These are phyloP conservation scores for Candida smagusa DNA, from an alignment of 1,139 yeast species.

Conservation along the genomic window DNA sequence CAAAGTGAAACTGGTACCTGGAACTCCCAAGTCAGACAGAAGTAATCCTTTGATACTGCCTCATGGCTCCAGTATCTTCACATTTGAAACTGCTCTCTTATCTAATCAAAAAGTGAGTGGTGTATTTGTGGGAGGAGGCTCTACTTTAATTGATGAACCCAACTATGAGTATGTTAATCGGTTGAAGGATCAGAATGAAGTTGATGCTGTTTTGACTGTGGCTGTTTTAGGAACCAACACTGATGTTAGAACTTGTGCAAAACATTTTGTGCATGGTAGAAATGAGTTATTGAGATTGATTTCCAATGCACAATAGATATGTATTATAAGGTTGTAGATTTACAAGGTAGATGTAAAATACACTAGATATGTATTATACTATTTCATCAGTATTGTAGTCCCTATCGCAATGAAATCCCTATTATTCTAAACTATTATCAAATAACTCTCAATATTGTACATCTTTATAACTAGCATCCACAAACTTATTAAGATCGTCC, in stretches of 20 bases:
- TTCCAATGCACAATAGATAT: conserved; percentile 11
- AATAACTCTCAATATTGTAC: conserved; percentile 23
- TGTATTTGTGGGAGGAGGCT: conserved; percentile 63
- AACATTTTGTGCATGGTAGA: conserved; percentile 69
- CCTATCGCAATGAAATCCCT: no score
- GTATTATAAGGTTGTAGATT: no score
- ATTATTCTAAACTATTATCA: not conserved
- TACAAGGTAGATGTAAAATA: no score
- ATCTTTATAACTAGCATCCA: conserved; percentile 44
- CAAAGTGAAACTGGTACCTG: conserved; percentile 13
- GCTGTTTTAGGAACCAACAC: conserved; percentile 44
- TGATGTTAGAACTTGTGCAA: conserved; percentile 58
- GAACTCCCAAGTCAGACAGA: not conserved
- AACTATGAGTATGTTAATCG: conserved; percentile 59
- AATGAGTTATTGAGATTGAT: conserved; percentile 67
- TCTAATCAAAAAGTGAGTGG: conserved; percentile 23
- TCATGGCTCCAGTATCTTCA: not conserved
- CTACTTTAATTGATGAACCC: conserved; percentile 68
- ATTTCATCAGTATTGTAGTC: no score
- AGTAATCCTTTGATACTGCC: not conserved
- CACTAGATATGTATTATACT: no score
- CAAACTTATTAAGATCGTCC: conserved; percentile 52
- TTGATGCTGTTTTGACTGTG: conserved; percentile 54
- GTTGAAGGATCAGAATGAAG: conserved; percentile 30
- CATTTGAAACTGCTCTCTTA: not conserved